Evolutionary conservation across 352 stramenopile genomes (phyloP).

Genomic region (Pythium scleroteichum): DNA sequence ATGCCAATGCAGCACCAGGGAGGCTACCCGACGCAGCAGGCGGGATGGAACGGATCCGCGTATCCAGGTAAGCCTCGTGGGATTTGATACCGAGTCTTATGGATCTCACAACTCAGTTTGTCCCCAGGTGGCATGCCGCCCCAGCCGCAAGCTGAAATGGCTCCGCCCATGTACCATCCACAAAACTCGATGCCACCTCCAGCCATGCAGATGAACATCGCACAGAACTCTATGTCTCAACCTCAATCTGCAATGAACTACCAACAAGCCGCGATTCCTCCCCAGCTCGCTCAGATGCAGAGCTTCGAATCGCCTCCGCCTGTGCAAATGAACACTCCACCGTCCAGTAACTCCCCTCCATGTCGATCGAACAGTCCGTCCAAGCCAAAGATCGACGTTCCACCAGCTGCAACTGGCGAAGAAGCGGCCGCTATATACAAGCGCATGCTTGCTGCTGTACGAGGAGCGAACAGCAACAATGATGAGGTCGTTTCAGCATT

Average conservation of each 20-base stretch:
- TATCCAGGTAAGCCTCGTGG: slow-evolving; percentile 13
- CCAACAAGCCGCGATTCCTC: too few species aligned
- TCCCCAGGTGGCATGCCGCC: too few species aligned
- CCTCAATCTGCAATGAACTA: not conserved
- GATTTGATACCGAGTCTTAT: not conserved
- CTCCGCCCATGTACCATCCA: not conserved
- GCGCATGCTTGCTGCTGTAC: slow-evolving; percentile 73
- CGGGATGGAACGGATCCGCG: slow-evolving; percentile 9
- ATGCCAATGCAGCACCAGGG: not conserved
- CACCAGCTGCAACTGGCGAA: slow-evolving; percentile 58
- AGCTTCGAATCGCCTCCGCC: not conserved
- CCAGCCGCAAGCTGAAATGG: too few species aligned
- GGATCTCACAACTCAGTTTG: too few species aligned
- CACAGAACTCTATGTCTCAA: not conserved
- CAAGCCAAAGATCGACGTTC: slow-evolving; percentile 41
- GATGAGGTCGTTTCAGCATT: slow-evolving; percentile 72
- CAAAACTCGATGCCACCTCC: not conserved
- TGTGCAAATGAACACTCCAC: slow-evolving; percentile 1
- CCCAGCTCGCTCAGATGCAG: not conserved
- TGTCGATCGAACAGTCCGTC: not conserved
- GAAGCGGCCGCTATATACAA: slow-evolving; percentile 82
- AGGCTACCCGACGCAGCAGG: not conserved
- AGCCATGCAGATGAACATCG: slow-evolving; percentile 1
- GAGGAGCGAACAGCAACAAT: slow-evolving; percentile 70
- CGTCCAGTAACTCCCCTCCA: not conserved